Evolutionary conservation across 176 grass and related monocot species (phyloP).

Genomic region (Rhynchospora tenuis): DNA sequence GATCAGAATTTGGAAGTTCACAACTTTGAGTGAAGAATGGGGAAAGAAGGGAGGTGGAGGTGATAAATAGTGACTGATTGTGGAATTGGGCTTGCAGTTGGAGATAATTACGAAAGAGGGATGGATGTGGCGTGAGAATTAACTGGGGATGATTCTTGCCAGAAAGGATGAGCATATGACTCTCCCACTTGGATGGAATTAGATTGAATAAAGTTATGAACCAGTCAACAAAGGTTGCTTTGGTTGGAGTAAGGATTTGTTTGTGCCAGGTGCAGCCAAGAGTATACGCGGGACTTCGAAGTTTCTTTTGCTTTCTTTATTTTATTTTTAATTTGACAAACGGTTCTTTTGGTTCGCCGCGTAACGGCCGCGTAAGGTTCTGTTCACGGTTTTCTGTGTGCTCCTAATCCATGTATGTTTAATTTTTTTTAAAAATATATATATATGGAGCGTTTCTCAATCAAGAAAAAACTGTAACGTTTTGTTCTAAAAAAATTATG

Average conservation of each 20-base stretch:
- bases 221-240: not conserved
- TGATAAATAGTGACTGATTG: not conserved
- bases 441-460: no score
- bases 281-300: not conserved
- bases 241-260: not conserved
- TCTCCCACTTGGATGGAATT: not conserved
- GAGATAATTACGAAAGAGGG: not conserved
- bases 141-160: not conserved
- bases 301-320: not conserved
- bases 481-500: no score
- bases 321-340: no score
- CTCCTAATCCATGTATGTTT: no score
- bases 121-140: not conserved
- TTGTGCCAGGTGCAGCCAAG: not conserved
- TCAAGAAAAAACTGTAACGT: no score
- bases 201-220: not conserved
- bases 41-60: not conserved
- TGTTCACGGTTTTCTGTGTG: no score
- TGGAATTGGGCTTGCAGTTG: not conserved
- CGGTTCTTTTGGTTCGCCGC: no score
- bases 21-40: not conserved
- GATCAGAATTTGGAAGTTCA: not conserved
- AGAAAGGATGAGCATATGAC: not conserved
- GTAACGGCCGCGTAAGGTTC: no score
- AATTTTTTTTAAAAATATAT: no score